phyloP scores from a whole-genome alignment of 805 yeast genomes.

The Lipomyces spencermartinsiae region DNA sequence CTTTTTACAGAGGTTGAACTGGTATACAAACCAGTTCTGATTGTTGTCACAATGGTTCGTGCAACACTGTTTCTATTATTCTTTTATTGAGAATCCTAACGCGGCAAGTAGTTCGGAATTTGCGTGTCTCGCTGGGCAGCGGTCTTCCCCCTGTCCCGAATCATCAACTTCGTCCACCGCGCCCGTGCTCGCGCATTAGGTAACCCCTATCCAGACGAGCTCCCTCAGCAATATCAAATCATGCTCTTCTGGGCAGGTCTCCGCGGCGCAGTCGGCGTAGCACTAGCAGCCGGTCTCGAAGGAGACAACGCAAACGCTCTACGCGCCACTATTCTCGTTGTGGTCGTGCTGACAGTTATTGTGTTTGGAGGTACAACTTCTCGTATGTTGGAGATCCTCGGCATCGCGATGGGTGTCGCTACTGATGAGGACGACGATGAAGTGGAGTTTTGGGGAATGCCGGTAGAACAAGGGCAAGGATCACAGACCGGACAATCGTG shows the following conservation, averaged over 20 bases:
- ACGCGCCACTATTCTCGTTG: constrained; percentile 95
- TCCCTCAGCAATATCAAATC: constrained; percentile 94
- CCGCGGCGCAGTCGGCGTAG: constrained; percentile 99
- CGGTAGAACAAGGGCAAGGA: neutral
- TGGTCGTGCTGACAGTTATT: constrained; percentile 93
- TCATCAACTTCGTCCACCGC: constrained; percentile 79
- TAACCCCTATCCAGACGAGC: constrained; percentile 72
- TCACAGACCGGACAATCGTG: neutral
- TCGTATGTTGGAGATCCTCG: constrained; percentile 93
- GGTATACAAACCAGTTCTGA: constrained; percentile 90
- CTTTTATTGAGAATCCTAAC: neutral
- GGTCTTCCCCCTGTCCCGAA: constrained; percentile 87
- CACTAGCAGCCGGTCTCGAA: constrained; percentile 95
- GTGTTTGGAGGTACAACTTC: constrained; percentile 99
- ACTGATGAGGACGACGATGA: constrained; percentile 78
- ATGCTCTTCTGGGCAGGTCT: constrained; percentile 99
- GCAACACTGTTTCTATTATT: neutral
- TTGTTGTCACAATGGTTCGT: constrained; percentile 74
- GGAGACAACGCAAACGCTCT: constrained; percentile 90
- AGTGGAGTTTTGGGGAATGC: constrained; percentile 11
- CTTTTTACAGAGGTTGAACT: constrained; percentile 94
- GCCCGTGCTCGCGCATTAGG: constrained; percentile 54
- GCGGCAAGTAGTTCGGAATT: constrained; percentile 56
- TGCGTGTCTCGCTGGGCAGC: constrained; percentile 97
- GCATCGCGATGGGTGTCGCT: constrained; percentile 88